Percentiles rank a stretch among this genome's conserved stretches.
Conservation (phyloP, 768 basidiomycete species). For the Galerina marginata region DNA sequence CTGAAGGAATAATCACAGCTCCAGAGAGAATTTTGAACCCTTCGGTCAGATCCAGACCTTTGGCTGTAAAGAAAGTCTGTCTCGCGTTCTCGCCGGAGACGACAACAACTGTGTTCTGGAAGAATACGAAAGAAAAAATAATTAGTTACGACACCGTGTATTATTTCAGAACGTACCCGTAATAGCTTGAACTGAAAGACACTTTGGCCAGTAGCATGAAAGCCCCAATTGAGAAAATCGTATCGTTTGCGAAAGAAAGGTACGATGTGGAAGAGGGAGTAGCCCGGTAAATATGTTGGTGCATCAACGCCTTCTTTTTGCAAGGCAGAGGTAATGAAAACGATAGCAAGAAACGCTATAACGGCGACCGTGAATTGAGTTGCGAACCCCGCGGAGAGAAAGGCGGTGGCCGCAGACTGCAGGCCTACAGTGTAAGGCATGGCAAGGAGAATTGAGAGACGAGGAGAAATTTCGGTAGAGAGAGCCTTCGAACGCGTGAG, state of each 20-base stretch:
- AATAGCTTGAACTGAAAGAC: slow-evolving; percentile 75
- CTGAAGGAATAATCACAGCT: slow-evolving; percentile 55
- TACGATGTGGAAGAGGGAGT: slow-evolving; percentile 58
- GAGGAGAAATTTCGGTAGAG: slow-evolving; percentile 29
- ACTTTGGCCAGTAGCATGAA: slow-evolving; percentile 67
- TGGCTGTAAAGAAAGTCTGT: slow-evolving; percentile 70
- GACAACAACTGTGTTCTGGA: slow-evolving; percentile 74
- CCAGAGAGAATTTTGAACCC: slow-evolving; percentile 82
- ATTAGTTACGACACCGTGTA: slow-evolving; percentile 16
- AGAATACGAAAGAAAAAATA: slow-evolving; percentile 17
- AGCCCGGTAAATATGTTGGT: slow-evolving; percentile 63
- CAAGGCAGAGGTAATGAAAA: slow-evolving; percentile 49
- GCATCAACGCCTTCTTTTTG: slow-evolving; percentile 55
- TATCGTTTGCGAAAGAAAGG: slow-evolving; percentile 75
- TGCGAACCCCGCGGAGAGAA: slow-evolving; percentile 56
- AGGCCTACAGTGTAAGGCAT: slow-evolving; percentile 61
- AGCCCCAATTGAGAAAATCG: slow-evolving; percentile 77
- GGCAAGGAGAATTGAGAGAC: slow-evolving; percentile 17
- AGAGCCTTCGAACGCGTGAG: slow-evolving; percentile 22
- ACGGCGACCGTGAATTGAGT: slow-evolving; percentile 54
- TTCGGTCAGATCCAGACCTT: slow-evolving; percentile 76
- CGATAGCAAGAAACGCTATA: slow-evolving; percentile 51
- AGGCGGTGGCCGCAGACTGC: slow-evolving; percentile 51
- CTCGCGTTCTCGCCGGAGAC: slow-evolving; percentile 77
- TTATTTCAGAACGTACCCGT: slow-evolving; percentile 49